phyloP scores from a whole-genome alignment of 2,329 filamentous ascomycete genomes.

The Fonsecaea multimorphosa region DNA sequence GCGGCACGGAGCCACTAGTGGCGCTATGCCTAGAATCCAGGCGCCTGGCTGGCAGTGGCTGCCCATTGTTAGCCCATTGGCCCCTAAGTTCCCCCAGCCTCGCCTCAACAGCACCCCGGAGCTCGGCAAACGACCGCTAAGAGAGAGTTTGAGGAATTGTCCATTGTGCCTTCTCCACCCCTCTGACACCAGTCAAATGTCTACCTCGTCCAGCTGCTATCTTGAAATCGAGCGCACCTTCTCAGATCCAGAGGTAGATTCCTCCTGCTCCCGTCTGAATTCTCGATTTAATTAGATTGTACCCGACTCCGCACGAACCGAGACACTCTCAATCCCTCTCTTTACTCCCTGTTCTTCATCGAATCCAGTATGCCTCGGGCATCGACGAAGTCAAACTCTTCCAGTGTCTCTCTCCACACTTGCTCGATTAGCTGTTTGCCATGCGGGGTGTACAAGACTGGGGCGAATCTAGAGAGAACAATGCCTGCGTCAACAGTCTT shows the following conservation, averaged over 20 bases:
- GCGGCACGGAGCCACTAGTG: background rate
- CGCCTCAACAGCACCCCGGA: slow-evolving; percentile 2
- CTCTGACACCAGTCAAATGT: background rate
- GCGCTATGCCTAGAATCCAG: background rate
- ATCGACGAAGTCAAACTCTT: slow-evolving; percentile 15
- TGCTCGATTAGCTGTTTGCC: slow-evolving; percentile 45
- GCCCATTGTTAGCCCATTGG: too few species aligned
- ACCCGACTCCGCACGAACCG: background rate
- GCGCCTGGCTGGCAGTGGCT: background rate
- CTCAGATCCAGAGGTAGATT: background rate
- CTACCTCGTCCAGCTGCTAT: background rate
- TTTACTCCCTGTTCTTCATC: background rate
- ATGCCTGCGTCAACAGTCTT: background rate
- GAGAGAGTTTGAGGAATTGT: background rate
- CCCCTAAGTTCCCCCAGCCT: background rate
- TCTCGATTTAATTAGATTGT: background rate
- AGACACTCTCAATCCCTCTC: background rate
- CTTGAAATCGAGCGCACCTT: background rate
- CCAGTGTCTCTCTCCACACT: slow-evolving; percentile 45
- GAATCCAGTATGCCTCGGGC: background rate
- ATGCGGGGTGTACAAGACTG: slow-evolving; percentile 37
- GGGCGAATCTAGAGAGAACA: slow-evolving; percentile 41
- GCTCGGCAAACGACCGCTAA: background rate
- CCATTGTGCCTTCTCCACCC: background rate
- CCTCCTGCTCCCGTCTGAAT: background rate